Conservation (phyloP, 176 grass and related monocot genomes). For the Carex myosuroides region DNA sequence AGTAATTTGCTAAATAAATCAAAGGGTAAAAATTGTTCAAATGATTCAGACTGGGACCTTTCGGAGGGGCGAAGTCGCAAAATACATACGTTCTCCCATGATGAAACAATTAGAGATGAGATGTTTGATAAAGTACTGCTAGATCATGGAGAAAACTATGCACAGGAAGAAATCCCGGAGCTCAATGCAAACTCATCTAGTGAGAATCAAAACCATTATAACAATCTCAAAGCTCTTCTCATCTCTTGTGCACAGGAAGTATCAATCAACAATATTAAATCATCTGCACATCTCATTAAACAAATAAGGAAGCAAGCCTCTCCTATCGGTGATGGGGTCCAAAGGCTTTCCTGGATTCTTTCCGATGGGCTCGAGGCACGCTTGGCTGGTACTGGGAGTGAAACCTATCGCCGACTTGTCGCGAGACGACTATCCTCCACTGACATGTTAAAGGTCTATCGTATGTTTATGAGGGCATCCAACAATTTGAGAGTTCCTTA, state of each 20-base stretch:
- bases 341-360: conserved; percentile 43
- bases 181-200: not conserved
- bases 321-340: conserved; percentile 35
- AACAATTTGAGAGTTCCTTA: conserved; percentile 28
- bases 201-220: conserved; percentile 18
- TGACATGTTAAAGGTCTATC: conserved; percentile 40
- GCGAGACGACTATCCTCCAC: conserved; percentile 7
- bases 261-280: conserved; percentile 12
- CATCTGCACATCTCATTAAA: conserved; percentile 20
- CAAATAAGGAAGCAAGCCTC: conserved; percentile 51
- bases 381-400: conserved; percentile 37
- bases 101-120: conserved; percentile 33
- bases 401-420: conserved; percentile 22
- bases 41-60: conserved; percentile 24
- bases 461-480: conserved; percentile 24
- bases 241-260: conserved; percentile 40
- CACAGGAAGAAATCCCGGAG: conserved; percentile 5
- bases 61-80: conserved; percentile 33
- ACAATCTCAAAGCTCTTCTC: conserved; percentile 36
- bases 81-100: conserved; percentile 19
- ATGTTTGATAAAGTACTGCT: conserved; percentile 48
- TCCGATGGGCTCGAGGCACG: conserved; percentile 49
- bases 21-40: not conserved
- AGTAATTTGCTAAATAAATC: not conserved
- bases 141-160: not conserved